Percentiles rank a stretch among this genome's conserved stretches.
These are phyloP conservation scores for Spergularia marina DNA, from an alignment of 148 eudicot genomes.

Conservation along the genomic window DNA sequence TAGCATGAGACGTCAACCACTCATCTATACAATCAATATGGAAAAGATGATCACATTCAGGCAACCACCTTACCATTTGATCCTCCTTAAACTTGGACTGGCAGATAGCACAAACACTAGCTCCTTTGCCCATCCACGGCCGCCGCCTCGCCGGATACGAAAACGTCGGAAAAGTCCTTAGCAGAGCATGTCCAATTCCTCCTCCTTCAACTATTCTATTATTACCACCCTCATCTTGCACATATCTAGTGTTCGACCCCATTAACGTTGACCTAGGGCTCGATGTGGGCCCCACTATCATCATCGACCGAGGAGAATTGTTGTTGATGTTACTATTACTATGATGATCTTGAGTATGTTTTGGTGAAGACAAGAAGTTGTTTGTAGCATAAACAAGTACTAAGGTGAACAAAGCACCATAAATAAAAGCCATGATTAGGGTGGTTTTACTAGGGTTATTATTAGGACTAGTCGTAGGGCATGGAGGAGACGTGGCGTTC, in stretches of 20 bases:
- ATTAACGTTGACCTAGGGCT: background rate
- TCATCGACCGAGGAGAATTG: background rate
- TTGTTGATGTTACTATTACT: background rate
- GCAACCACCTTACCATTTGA: conserved; percentile 30
- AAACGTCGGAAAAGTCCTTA: conserved; percentile 39
- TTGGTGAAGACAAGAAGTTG: background rate
- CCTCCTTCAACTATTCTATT: background rate
- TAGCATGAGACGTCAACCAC: conserved; percentile 26
- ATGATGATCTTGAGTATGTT: background rate
- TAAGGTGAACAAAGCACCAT: conserved; percentile 25
- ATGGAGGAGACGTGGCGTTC: background rate
- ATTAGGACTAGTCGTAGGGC: background rate
- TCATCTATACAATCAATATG: conserved; percentile 27
- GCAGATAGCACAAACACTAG: conserved; percentile 24
- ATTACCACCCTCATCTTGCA: background rate
- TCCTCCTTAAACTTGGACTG: conserved; percentile 21
- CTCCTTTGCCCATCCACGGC: conserved; percentile 19
- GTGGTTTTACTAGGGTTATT: background rate
- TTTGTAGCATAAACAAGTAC: conserved; percentile 1
- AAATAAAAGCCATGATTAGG: conserved; percentile 15
- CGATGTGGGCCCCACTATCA: background rate
- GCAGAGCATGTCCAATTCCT: conserved; percentile 27
- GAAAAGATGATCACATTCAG: conserved; percentile 28
- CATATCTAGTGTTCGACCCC: background rate
- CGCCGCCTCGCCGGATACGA: conserved; percentile 28